phyloP scores from a whole-genome alignment of 2,329 filamentous ascomycete species.

The Chlorencoelia australis region DNA sequence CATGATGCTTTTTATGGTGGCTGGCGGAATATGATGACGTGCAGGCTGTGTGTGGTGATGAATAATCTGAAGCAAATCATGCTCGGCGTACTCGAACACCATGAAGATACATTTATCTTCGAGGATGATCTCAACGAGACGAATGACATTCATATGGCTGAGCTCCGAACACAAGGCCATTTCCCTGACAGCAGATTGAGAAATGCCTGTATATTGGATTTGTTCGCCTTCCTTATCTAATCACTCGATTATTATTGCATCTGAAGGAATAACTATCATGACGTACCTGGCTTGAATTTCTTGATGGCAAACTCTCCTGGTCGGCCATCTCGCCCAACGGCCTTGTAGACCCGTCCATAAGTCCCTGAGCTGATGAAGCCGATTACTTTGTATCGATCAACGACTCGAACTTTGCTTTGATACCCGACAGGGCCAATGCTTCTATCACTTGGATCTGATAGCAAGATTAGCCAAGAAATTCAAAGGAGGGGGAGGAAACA shows the following conservation, averaged over 20 bases:
- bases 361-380: slow-evolving; percentile 98
- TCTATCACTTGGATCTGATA: slow-evolving; percentile 43
- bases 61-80: slow-evolving; percentile 94
- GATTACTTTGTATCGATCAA: slow-evolving; percentile 90
- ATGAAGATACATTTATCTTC: slow-evolving; percentile 99
- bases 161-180: slow-evolving; percentile 96
- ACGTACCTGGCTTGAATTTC: slow-evolving; percentile 50
- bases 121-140: slow-evolving; percentile 87
- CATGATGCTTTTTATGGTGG: slow-evolving; percentile 86
- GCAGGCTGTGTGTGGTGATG: slow-evolving; percentile 89
- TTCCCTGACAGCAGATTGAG: slow-evolving; percentile 91
- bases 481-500: slow-evolving; percentile 16
- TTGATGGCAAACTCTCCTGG: slow-evolving; percentile 93
- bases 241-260: not conserved
- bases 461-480: slow-evolving; percentile 19
- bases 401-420: slow-evolving; percentile 74
- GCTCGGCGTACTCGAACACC: slow-evolving; percentile 98
- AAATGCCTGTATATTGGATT: slow-evolving; percentile 92
- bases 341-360: slow-evolving; percentile 97
- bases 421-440: slow-evolving; percentile 40
- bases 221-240: slow-evolving; percentile 89
- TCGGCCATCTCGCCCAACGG: slow-evolving; percentile 62
- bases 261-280: not conserved
- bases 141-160: slow-evolving; percentile 78
- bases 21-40: slow-evolving; percentile 76